Evolutionary conservation across 169 alveolate species (phyloP), one percentile per base, ranked within the genome.

Genomic region (Plasmodium vivax): DNA sequence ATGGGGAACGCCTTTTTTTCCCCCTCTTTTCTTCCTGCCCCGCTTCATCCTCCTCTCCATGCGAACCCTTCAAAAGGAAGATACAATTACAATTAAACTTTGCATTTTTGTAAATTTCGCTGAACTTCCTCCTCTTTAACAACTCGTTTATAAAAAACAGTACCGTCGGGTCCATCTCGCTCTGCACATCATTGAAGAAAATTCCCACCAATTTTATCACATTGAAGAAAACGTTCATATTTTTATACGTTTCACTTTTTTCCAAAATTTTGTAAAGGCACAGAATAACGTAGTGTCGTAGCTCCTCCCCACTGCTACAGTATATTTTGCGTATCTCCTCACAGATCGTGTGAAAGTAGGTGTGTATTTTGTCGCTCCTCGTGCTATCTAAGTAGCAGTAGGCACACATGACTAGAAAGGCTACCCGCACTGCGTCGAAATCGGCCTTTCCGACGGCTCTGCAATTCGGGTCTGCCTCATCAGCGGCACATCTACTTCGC

Each of bases 211-310:
- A 82, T 82, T 92, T 82, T 47, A 82, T 81, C 9, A 92, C 34
- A 47, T 82, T 16, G n/a, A 82, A 43, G 71, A 82, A 82, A 41
- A 92, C 43, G n/a, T 92, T 51, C 51, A 81, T 81, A 82, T 92
- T 71, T 82, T 92, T 92, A 82, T 82, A 72, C 41, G 38, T 47
- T 34, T 82, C 82, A 82, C 90, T 51, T 81, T 71, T 92, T 27
- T 92, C 83, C 45, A 92, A 73, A 34, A 92, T 71, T 82, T 92
- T 92, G 43, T 82, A 82, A 82, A 83, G 56, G 3, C 92, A 92
- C 74, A 92, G 43, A 38, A 92, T 12, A 81, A 82, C 82, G 72
- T 92, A 92, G 62, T 82, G 77, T 45, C 62, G 79, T 32, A 75
- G 27, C 34, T 12, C 6, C 12, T 34, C 87, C 38, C 38, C 71